Percentiles rank a stretch among this genome's conserved stretches.
Conservation (phyloP, 2,329 filamentous ascomycete genomes). For the Aspergillus nomiae region DNA sequence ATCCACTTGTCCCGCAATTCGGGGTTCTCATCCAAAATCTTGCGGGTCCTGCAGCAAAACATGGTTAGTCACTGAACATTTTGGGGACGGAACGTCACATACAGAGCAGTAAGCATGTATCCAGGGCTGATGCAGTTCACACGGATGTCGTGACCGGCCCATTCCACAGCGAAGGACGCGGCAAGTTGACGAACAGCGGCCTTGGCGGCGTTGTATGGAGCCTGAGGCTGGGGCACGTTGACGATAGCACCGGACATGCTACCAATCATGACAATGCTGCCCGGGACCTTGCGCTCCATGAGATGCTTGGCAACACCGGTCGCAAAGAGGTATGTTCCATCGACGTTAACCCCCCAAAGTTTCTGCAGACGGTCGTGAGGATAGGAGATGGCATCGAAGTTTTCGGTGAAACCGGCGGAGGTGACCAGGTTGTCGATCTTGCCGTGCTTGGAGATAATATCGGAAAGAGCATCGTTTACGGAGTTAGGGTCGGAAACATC, state of each 20-base stretch:
- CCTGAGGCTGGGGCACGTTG: constrained; percentile 93
- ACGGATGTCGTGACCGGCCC: constrained; percentile 82
- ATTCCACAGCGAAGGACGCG: constrained; percentile 86
- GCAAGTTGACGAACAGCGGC: constrained; percentile 88
- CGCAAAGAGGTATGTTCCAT: constrained; percentile 88
- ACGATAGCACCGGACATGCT: constrained; percentile 94
- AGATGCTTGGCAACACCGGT: constrained; percentile 82
- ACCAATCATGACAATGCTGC: constrained; percentile 91
- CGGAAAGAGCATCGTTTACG: constrained; percentile 71
- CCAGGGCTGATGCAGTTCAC: constrained; percentile 96
- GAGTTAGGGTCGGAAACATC: constrained; percentile 82
- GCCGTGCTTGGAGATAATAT: constrained; percentile 71
- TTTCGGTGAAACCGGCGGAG: constrained; percentile 95
- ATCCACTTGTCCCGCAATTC: constrained; percentile 90
- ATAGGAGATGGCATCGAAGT: constrained; percentile 89
- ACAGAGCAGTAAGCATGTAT: constrained; percentile 95
- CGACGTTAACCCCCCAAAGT: constrained; percentile 92
- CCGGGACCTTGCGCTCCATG: constrained; percentile 75
- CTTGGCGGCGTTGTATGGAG: constrained; percentile 90
- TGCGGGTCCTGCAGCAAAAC: constrained; percentile 67
- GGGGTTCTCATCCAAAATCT: constrained; percentile 91
- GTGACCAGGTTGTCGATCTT: constrained; percentile 91
- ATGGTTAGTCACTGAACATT: constrained; percentile 5
- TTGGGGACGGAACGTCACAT: constrained; percentile 44
- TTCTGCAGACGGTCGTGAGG: constrained; percentile 89